Base-by-base conservation (phyloP, 2,329 filamentous ascomycete genomes). In the Arthroderma sp. region DNA sequence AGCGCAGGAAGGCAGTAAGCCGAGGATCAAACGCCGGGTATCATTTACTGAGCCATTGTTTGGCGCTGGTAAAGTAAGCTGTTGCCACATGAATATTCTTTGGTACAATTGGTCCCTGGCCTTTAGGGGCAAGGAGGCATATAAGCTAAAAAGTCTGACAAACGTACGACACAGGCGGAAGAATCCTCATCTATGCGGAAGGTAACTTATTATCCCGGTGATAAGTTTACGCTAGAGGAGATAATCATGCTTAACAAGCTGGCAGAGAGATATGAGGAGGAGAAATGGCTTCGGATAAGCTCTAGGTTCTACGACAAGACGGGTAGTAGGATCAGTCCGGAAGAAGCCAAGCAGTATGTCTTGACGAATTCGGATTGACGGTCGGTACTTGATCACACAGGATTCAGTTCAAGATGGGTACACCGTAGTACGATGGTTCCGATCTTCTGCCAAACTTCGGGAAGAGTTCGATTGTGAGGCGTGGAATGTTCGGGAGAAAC, bases 301-400 rank as follows among this genome's bases (percentile, higher is more conserved):
- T 66, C 64, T 42, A 57, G 59, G 27, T 74, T 74, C 59, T 66
- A 59, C 44, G 69, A 72, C 44, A 65, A 65, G 56, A 75, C 70
- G 1, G 71, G 71, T 2, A 59, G 68, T 36, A 56, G 59, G 3
- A 51, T 74, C 28, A 59, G 65, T 50, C 60, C 67, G 1, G 61
- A 68, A 3, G 61, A 68, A 43, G 56, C 55, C 10, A 57, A 51
- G 45, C 50, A 52, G 34, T 45, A 49, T 29, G 45, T 54, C 39
- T 38, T 22, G 15, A 22, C 15, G 15, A 22, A 22, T 22, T 22
- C 3, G 15, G 15, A 22, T 22, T 22, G 15, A 22, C 15, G 15
- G 15, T 22, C 15, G 15, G 15, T 22, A 22, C 15, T 22, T 22
- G 15, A 22, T 22, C 15, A 22, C 15, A 22, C 15, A 22, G 15